These are phyloP conservation scores for Candida koratica DNA, from an alignment of 805 yeast genomes.

Conservation along the genomic window DNA sequence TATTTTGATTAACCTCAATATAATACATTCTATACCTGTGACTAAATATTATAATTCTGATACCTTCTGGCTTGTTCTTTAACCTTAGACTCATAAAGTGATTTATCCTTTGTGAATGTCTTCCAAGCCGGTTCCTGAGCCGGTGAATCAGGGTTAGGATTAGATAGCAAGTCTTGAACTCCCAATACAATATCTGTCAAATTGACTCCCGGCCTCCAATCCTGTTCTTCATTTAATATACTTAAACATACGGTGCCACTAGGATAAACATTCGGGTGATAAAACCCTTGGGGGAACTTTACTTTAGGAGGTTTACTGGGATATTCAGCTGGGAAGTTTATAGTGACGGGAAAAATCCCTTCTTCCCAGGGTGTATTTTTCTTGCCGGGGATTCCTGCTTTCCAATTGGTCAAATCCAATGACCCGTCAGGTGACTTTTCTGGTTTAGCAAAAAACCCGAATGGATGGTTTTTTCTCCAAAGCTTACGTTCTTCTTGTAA, in stretches of 20 bases:
- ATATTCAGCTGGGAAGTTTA: constrained; percentile 82
- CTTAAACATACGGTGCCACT: constrained; percentile 94
- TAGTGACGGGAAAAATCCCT: constrained; percentile 82
- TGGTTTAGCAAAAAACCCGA: constrained; percentile 95
- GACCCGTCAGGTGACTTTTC: constrained; percentile 74
- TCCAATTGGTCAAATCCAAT: constrained; percentile 82
- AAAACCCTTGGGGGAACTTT: constrained; percentile 81
- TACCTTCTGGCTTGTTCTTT: constrained; percentile 75
- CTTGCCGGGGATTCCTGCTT: constrained; percentile 95
- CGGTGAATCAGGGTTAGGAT: constrained; percentile 93
- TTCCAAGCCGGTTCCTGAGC: constrained; percentile 98
- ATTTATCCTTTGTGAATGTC: constrained; percentile 67
- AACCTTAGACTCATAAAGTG: constrained; percentile 71
- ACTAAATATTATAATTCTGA: constrained; percentile 29
- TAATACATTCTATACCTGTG: constrained; percentile 3
- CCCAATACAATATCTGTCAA: constrained; percentile 87
- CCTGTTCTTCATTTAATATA: constrained; percentile 90
- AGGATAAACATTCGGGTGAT: constrained; percentile 97
- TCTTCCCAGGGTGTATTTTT: constrained; percentile 82
- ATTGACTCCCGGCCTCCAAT: constrained; percentile 97
- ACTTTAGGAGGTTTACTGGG: constrained; percentile 97
- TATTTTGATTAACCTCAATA: no score
- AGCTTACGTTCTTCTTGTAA: constrained; percentile 93
- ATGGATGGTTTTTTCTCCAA: constrained; percentile 98
- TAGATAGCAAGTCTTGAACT: constrained; percentile 82